Evolutionary conservation across 345 rosid genomes (phyloP).

Genomic region (Aquilaria yunnanensis): DNA sequence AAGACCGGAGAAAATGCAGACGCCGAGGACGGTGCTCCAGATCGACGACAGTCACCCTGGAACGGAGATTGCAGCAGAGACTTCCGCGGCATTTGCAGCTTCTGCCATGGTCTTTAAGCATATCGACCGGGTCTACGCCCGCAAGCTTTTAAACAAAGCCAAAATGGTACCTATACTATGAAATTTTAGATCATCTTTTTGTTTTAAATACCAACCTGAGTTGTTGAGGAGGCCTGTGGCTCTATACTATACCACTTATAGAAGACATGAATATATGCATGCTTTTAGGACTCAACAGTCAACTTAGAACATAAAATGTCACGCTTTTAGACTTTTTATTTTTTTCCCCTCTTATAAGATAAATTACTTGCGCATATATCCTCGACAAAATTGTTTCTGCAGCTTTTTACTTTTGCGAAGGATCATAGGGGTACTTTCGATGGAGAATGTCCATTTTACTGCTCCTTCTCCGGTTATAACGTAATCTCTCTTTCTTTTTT

Average conservation of each 20-base stretch:
- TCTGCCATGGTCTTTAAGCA: constrained; percentile 59
- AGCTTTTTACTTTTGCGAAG: constrained; percentile 76
- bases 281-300: no score
- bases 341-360: not conserved
- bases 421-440: constrained; percentile 65
- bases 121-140: constrained; percentile 46
- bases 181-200: not conserved
- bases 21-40: constrained; percentile 57
- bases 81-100: constrained; percentile 82
- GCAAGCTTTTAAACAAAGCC: constrained; percentile 75
- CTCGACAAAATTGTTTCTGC: constrained; percentile 1
- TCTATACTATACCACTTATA: no score
- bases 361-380: not conserved
- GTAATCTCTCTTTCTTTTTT: constrained; percentile 26
- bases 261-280: no score
- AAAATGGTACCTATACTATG: constrained; percentile 34
- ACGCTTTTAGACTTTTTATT: not conserved
- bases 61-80: constrained; percentile 80
- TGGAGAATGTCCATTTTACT: constrained; percentile 97
- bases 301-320: no score
- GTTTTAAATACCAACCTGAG: not conserved
- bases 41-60: constrained; percentile 56
- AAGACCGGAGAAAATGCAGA: constrained; percentile 72
- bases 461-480: constrained; percentile 86
- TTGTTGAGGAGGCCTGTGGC: no score